A percentile compares a stretch with the other conserved stretches of the same genome.
Conservation (phyloP, 495 filamentous ascomycete species). For the Glonium stellatum region DNA sequence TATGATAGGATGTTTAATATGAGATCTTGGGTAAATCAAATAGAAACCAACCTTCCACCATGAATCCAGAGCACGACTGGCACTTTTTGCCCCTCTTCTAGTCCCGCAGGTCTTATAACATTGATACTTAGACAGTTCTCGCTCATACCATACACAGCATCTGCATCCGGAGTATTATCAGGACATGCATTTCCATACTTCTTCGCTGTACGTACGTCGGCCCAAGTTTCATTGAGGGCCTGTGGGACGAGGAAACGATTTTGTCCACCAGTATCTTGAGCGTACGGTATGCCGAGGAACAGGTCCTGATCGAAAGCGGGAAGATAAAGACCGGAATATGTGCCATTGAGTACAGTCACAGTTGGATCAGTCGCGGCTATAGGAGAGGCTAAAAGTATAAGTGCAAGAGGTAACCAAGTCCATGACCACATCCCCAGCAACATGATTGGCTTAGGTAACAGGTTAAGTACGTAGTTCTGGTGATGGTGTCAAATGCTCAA, state of each 20-base stretch:
- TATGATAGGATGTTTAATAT: no score
- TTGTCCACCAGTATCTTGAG: constrained; percentile 22
- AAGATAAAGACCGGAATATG: constrained; percentile 23
- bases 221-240: constrained; percentile 22
- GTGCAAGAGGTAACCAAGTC: not conserved
- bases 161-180: constrained; percentile 10
- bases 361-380: constrained; percentile 12
- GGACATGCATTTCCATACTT: constrained; percentile 26
- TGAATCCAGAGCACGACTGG: constrained; percentile 28
- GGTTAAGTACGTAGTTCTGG: no score
- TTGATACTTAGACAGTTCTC: constrained; percentile 29
- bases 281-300: constrained; percentile 28
- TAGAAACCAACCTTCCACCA: constrained; percentile 15
- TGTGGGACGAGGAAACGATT: constrained; percentile 26
- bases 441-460: not conserved
- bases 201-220: constrained; percentile 12
- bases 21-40: not conserved
- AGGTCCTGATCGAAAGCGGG: constrained; percentile 25
- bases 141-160: constrained; percentile 25
- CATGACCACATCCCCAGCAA: not conserved
- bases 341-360: constrained; percentile 22
- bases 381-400: not conserved
- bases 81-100: constrained; percentile 3
- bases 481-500: no score
- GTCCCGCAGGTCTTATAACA: constrained; percentile 18